Conservation (phyloP, 768 basidiomycete species). For the Collybia mongolica region DNA sequence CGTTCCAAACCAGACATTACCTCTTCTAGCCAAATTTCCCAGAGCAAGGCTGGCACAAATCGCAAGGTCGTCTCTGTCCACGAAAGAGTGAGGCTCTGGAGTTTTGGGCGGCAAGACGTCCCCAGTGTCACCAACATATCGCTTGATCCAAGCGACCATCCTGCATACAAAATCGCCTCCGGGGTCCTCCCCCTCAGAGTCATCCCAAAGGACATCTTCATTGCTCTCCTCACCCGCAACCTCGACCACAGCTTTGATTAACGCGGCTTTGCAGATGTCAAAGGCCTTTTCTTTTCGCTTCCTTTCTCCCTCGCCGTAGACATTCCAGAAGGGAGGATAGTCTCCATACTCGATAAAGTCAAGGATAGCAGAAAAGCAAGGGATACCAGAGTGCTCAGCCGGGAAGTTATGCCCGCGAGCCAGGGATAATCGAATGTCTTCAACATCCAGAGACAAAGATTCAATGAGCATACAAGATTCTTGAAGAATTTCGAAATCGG, state of each 20-base stretch:
- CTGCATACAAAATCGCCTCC: slow-evolving; percentile 72
- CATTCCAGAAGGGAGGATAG: slow-evolving; percentile 66
- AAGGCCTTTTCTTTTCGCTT: slow-evolving; percentile 69
- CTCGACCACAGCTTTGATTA: slow-evolving; percentile 85
- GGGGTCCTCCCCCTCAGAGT: slow-evolving; percentile 49
- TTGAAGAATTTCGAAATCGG: slow-evolving; percentile 73
- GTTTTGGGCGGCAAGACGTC: slow-evolving; percentile 23
- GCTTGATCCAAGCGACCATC: slow-evolving; percentile 76
- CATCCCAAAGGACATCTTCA: slow-evolving; percentile 75
- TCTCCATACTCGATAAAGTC: slow-evolving; percentile 73
- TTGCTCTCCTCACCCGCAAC: slow-evolving; percentile 81
- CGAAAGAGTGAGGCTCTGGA: slow-evolving; percentile 14
- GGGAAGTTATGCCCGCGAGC: slow-evolving; percentile 65
- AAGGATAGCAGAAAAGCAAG: slow-evolving; percentile 63
- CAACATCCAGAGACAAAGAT: slow-evolving; percentile 74
- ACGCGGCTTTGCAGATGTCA: slow-evolving; percentile 79
- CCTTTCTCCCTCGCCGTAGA: slow-evolving; percentile 47
- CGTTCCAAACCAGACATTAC: slow-evolving; percentile 33
- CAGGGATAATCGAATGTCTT: slow-evolving; percentile 70
- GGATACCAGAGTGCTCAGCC: slow-evolving; percentile 51
- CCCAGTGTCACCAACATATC: slow-evolving; percentile 42
- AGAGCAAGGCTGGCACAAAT: slow-evolving; percentile 83
- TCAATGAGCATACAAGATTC: slow-evolving; percentile 77
- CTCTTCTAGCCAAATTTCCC: slow-evolving; percentile 78
- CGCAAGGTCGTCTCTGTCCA: slow-evolving; percentile 65